phyloP scores from a whole-genome alignment of 306 rosid genomes.

The Glycine soja region DNA sequence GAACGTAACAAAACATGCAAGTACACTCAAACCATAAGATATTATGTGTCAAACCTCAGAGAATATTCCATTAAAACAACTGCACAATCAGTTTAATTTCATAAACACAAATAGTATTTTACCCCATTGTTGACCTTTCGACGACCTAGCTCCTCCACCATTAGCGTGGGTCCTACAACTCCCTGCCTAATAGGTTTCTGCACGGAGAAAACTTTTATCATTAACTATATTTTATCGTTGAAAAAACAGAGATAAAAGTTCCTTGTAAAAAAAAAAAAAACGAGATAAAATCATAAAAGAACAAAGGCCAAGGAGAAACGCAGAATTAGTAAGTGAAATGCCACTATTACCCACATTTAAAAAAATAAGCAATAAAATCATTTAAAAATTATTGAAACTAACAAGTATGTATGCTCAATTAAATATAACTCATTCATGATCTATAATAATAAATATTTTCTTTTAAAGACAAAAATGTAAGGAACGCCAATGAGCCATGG shows the following conservation, averaged over 20 bases:
- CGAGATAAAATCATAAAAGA: no score
- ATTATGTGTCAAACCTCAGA: conserved; percentile 10
- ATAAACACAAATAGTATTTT: conserved; percentile 38
- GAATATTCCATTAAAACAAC: conserved; percentile 34
- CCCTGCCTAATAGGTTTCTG: conserved; percentile 94
- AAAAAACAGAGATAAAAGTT: background rate
- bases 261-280: no score
- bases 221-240: background rate
- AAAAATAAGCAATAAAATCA: no score
- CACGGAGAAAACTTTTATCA: conserved; percentile 29
- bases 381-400: no score
- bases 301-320: background rate
- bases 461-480: background rate
- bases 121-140: conserved; percentile 76
- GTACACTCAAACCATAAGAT: conserved; percentile 1
- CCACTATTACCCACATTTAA: conserved; percentile 6
- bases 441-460: background rate
- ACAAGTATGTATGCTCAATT: no score
- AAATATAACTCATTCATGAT: background rate
- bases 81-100: conserved; percentile 27
- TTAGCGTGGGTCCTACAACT: conserved; percentile 80
- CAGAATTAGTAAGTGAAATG: conserved; percentile 17
- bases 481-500: background rate
- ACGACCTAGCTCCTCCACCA: conserved; percentile 90
- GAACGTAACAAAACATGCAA: conserved; percentile 1